Conservation (phyloP, 345 rosid genomes). For the Eucalyptus rudis region DNA sequence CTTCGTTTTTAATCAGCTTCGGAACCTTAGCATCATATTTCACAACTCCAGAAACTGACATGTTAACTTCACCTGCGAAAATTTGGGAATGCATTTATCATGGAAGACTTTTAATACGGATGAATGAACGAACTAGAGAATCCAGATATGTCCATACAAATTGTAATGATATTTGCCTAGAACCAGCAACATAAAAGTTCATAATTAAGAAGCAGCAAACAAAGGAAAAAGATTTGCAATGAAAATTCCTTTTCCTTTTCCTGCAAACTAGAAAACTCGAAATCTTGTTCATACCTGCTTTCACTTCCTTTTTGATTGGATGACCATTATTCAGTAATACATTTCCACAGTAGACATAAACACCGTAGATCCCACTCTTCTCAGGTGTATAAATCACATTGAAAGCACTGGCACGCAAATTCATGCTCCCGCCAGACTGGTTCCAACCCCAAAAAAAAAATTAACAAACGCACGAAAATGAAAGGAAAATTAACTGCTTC, state of each 20-base stretch:
- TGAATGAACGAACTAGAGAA: background rate
- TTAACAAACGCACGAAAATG: background rate
- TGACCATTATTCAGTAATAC: constrained; percentile 56
- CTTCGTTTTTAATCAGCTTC: constrained; percentile 48
- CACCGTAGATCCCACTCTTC: constrained; percentile 52
- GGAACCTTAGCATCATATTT: constrained; percentile 40
- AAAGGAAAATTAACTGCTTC: background rate
- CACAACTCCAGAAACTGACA: constrained; percentile 35
- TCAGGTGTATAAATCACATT: constrained; percentile 48
- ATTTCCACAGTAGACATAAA: constrained; percentile 52
- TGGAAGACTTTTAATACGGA: background rate
- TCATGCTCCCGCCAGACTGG: constrained; percentile 25
- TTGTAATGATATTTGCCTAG: background rate
- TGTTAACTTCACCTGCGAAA: constrained; percentile 42
- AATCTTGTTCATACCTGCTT: constrained; percentile 29
- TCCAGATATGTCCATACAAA: background rate
- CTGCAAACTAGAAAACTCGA: background rate
- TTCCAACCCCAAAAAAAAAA: background rate
- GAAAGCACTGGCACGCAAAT: constrained; percentile 31
- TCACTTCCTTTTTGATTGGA: constrained; percentile 62
- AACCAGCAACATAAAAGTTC: background rate
- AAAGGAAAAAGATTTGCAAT: background rate
- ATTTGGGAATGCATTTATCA: background rate
- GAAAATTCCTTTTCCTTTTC: background rate
- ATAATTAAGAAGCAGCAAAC: background rate